Conservation (phyloP, 2,329 filamentous ascomycete species). For the Sphaerulina populicola region DNA sequence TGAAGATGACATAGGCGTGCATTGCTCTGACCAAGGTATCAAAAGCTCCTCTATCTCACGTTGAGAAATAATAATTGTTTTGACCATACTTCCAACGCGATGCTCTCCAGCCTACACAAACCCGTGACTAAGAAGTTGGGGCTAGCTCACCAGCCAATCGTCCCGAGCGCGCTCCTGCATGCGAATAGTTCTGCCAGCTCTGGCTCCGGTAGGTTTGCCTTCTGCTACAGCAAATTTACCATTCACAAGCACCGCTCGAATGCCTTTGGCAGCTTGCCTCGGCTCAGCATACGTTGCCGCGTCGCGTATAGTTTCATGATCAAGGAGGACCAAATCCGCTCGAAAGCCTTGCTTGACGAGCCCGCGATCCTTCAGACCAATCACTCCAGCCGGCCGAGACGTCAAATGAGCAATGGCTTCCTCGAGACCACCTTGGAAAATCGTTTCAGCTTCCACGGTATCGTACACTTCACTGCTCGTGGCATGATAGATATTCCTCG, state of each 20-base stretch:
- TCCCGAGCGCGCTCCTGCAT: background rate
- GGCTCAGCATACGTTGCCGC: constrained; percentile 25
- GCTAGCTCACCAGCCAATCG: background rate
- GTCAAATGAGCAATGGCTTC: constrained; percentile 27
- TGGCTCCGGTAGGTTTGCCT: constrained; percentile 16
- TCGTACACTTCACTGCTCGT: constrained; percentile 16
- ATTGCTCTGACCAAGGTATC: background rate
- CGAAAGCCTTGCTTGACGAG: constrained; percentile 21
- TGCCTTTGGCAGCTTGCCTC: constrained; percentile 23
- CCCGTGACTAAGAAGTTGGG: background rate
- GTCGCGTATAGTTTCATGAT: constrained; percentile 22
- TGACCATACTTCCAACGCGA: background rate
- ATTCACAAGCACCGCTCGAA: constrained; percentile 25
- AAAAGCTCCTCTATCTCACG: too few species aligned
- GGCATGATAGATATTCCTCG: constrained; percentile 21
- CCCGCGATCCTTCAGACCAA: constrained; percentile 22
- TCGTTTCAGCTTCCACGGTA: constrained; percentile 19
- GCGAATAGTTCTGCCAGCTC: constrained; percentile 22
- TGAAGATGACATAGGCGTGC: background rate
- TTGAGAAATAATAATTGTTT: background rate
- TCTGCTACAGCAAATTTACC: constrained; percentile 24
- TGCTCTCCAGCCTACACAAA: background rate
- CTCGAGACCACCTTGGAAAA: constrained; percentile 25
- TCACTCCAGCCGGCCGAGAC: constrained; percentile 20
- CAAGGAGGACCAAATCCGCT: constrained; percentile 26